Conservation (phyloP, 768 basidiomycete species). For the Coprinellus aureogranulatus region DNA sequence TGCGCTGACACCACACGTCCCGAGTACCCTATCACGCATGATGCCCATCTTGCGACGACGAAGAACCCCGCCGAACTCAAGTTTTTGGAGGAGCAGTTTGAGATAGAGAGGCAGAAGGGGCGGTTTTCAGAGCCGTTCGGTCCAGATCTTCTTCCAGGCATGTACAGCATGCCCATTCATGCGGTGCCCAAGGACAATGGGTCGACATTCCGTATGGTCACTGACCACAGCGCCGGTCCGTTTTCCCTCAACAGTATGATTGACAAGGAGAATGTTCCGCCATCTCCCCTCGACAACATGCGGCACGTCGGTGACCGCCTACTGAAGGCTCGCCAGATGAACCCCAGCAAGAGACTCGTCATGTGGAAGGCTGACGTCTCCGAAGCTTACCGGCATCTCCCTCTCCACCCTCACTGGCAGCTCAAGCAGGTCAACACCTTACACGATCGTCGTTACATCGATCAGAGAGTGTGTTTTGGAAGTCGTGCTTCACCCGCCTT, state of each 20-base stretch:
- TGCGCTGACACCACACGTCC: conserved; percentile 14
- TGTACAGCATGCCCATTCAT: conserved; percentile 26
- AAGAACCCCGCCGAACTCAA: neutral
- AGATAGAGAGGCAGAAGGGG: conserved; percentile 13
- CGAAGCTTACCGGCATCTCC: conserved; percentile 34
- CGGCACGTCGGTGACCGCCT: conserved; percentile 17
- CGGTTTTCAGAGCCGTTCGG: conserved; percentile 23
- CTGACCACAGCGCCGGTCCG: conserved; percentile 26
- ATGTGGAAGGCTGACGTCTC: conserved; percentile 37
- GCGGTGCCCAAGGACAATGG: conserved; percentile 28
- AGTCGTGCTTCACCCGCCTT: conserved; percentile 15
- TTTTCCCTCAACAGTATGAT: conserved; percentile 27
- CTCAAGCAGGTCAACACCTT: conserved; percentile 35
- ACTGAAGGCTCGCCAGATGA: neutral
- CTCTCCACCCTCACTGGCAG: conserved; percentile 39
- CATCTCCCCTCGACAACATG: conserved; percentile 23
- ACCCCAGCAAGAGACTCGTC: neutral
- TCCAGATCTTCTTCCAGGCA: conserved; percentile 23
- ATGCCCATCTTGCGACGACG: conserved; percentile 5
- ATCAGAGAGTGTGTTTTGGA: conserved; percentile 25
- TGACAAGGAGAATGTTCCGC: conserved; percentile 7
- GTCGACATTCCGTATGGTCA: conserved; percentile 25
- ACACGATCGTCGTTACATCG: conserved; percentile 19
- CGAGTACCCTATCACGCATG: conserved; percentile 9
- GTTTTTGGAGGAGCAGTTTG: conserved; percentile 10